phyloP scores from a whole-genome alignment of 106 monocot genomes.

The Allium fistulosum region DNA sequence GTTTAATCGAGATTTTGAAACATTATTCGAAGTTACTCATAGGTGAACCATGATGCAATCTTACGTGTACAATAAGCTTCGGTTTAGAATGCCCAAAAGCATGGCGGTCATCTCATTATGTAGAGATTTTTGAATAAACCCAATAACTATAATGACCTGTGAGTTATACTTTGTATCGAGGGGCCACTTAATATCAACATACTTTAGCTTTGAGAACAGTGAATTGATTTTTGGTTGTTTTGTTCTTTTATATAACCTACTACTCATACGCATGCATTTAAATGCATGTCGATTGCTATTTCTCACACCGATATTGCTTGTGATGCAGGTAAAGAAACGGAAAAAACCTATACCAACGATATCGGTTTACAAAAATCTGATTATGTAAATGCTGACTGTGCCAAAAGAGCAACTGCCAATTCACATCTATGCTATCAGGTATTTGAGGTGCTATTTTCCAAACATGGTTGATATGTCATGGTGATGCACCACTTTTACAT shows the following conservation, averaged over 20 bases:
- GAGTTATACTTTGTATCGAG: too few species aligned
- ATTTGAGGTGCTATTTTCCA: not conserved
- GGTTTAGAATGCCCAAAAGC: too few species aligned
- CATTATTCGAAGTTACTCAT: not conserved
- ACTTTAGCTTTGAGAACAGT: not conserved
- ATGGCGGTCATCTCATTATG: too few species aligned
- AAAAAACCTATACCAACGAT: conserved; percentile 16
- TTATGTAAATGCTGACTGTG: conserved; percentile 7
- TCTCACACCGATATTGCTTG: not conserved
- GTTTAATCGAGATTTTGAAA: not conserved
- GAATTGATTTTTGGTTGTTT: not conserved
- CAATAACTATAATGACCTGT: too few species aligned
- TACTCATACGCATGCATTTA: not conserved
- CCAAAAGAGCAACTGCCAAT: conserved; percentile 18
- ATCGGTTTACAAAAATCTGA: conserved; percentile 11
- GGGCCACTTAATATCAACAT: too few species aligned
- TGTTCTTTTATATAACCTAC: not conserved
- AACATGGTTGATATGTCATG: conserved; percentile 2
- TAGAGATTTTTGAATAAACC: too few species aligned
- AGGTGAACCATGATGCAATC: not conserved
- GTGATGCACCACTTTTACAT: too few species aligned
- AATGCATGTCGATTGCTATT: not conserved
- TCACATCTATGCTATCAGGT: conserved; percentile 54
- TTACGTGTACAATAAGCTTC: not conserved
- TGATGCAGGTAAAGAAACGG: conserved; percentile 31